Evolutionary conservation across 352 stramenopile species (phyloP), one percentile per base, ranked within the genome.

Genomic region (Pythium phragmitis): DNA sequence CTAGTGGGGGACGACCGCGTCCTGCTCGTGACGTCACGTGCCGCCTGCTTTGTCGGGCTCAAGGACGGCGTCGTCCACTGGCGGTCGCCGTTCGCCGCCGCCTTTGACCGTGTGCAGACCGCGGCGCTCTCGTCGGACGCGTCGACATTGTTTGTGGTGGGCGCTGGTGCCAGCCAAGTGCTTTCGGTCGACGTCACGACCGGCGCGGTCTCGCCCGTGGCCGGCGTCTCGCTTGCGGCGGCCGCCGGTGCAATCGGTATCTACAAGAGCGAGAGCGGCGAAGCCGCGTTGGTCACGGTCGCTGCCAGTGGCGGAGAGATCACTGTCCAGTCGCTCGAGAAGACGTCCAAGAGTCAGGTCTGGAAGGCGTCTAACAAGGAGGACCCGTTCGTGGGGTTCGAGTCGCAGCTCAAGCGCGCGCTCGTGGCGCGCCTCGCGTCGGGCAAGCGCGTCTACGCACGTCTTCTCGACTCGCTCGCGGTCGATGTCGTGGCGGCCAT

Each of bases 361-460:
- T 46, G 21, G 23, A 60, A 58, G 36, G 26, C 50, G 3, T 30
- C 53, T 3, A 23, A 52, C 9, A 50, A 58, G 19, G 46, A 62
- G 11, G 66, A 69, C 12, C 64, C 60, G 47, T 76, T 89, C 41
- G 69, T 61, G 26, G 68, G 67, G 2, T 63, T 91, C 28, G 77
- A 88, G 51, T 16, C 54, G 7, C 69, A 51, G 41, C 71, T 87
- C 45, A 73, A 69, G 37, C 77, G 74, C 59, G 64, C 75, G 19
- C 58, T 93, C 21, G 79, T 91, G 7, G 50, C 85, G 23, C 43
- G 63, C n/a, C 60, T 91, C 30, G 60, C 69, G 2, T 87, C 74
- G 14, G 82, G 80, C n/a, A 82, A 87, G 70, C 79, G 76, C 33
- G 76, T 80, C 39, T 83, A 88, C 48, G 30, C 80, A 7, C 86